A percentile compares a stretch with the other conserved stretches of the same genome.
phyloP scores from a whole-genome alignment of 805 yeast species.

The Myxozyma mucilagina region DNA sequence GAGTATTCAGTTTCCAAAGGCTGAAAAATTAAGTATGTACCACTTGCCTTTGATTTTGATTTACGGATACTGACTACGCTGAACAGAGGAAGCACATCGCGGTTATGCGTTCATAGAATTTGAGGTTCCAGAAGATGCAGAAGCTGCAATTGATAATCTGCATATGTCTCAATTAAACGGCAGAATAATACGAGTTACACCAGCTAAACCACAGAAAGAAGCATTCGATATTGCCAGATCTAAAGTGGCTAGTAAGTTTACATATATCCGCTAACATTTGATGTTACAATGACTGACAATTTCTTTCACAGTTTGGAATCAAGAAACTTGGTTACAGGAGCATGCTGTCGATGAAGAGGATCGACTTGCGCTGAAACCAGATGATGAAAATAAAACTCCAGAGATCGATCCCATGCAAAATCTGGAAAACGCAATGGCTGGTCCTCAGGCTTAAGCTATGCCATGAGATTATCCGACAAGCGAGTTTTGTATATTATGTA shows the following conservation, averaged over 20 bases:
- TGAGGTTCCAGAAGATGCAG: constrained; percentile 39
- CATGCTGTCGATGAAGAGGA: constrained; percentile 23
- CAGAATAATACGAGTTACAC: constrained; percentile 33
- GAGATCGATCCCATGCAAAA: constrained; percentile 21
- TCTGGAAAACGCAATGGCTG: constrained; percentile 15
- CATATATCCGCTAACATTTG: background rate
- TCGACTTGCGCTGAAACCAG: constrained; percentile 7
- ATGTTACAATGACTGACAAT: background rate
- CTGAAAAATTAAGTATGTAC: constrained; percentile 24
- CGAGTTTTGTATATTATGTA: background rate
- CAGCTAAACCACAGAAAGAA: constrained; percentile 27
- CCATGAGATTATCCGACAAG: too few relatives aligned
- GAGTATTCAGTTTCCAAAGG: constrained; percentile 30
- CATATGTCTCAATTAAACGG: constrained; percentile 36
- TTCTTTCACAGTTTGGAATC: constrained; percentile 24
- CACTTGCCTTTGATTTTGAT: too few relatives aligned
- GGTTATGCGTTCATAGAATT: constrained; percentile 38
- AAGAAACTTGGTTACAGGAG: constrained; percentile 27
- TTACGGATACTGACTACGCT: too few relatives aligned
- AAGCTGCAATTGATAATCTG: constrained; percentile 41
- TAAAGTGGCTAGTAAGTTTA: constrained; percentile 23
- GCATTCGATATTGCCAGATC: constrained; percentile 21
- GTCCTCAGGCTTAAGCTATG: constrained; percentile 11
- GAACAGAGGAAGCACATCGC: constrained; percentile 26
- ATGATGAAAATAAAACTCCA: background rate